These are phyloP conservation scores for Claviceps sp. DNA, from an alignment of 2,329 filamentous ascomycete species.

Conservation along the genomic window DNA sequence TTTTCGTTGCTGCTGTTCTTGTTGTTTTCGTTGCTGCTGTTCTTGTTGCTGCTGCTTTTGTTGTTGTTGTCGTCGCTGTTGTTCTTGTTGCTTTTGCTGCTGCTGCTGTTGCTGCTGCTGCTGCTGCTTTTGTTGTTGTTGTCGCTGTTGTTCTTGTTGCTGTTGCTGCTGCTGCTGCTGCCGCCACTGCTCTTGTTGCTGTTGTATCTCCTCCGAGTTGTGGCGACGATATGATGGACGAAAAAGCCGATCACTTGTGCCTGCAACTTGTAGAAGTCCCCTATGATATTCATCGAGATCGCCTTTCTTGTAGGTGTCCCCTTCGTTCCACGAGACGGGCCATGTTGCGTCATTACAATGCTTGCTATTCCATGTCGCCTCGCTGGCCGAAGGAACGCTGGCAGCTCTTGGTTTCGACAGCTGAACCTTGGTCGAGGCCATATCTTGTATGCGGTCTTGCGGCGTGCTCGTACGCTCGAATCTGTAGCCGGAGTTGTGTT, in stretches of 20 bases:
- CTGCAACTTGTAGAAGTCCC: conserved; percentile 1
- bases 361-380: too few species aligned
- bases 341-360: background rate
- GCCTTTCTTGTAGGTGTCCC: too few species aligned
- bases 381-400: background rate
- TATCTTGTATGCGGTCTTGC: background rate
- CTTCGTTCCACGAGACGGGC: background rate
- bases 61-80: background rate
- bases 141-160: background rate
- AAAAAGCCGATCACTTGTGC: background rate
- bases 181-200: background rate
- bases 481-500: background rate
- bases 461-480: background rate
- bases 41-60: background rate
- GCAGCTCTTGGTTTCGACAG: background rate
- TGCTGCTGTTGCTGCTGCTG: background rate
- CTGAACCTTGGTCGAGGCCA: background rate
- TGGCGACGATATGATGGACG: conserved; percentile 1
- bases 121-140: background rate
- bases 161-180: background rate
- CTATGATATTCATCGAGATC: conserved; percentile 2
- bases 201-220: background rate
- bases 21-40: background rate
- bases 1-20: background rate
- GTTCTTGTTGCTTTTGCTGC: background rate